A percentile compares a stretch with the other conserved stretches of the same genome.
Conservation (phyloP, 2,329 filamentous ascomycete species). For the Curvularia sp. region DNA sequence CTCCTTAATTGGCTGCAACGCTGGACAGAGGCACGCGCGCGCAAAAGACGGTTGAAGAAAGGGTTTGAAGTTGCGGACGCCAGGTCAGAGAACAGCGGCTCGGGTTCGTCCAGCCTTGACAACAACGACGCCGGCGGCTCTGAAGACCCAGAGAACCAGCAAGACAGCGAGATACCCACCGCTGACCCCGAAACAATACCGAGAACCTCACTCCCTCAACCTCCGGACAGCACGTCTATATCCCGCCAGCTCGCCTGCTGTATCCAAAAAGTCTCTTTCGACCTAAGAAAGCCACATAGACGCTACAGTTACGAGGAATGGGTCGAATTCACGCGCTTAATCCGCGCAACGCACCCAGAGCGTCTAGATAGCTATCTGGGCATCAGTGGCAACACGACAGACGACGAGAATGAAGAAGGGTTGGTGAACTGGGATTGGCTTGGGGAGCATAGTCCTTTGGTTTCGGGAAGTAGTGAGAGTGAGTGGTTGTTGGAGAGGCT, state of each 20-base stretch:
- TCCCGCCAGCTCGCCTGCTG: conserved; percentile 70
- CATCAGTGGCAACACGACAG: conserved; percentile 41
- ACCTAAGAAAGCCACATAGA: conserved; percentile 66
- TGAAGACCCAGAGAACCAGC: conserved; percentile 13
- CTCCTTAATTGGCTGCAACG: conserved; percentile 47
- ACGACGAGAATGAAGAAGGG: conserved; percentile 66
- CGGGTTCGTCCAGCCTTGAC: conserved; percentile 18
- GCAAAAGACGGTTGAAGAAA: conserved; percentile 53
- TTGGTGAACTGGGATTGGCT: conserved; percentile 77
- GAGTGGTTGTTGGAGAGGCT: conserved; percentile 72
- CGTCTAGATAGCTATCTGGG: conserved; percentile 23
- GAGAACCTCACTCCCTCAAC: background rate
- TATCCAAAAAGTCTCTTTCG: conserved; percentile 70
- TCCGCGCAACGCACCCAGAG: conserved; percentile 60
- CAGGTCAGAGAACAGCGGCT: conserved; percentile 33
- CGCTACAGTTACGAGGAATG: conserved; percentile 84
- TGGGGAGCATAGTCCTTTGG: conserved; percentile 71
- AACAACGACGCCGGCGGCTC: conserved; percentile 19
- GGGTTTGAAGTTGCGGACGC: conserved; percentile 57
- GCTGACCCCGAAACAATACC: conserved; percentile 20
- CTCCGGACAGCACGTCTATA: conserved; percentile 59
- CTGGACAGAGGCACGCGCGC: conserved; percentile 47
- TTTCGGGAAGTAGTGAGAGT: conserved; percentile 67
- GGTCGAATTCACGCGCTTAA: conserved; percentile 81
- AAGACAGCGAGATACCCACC: conserved; percentile 19